Base-by-base conservation (phyloP, 1,139 yeast species). In the Taiozyma onychis region DNA sequence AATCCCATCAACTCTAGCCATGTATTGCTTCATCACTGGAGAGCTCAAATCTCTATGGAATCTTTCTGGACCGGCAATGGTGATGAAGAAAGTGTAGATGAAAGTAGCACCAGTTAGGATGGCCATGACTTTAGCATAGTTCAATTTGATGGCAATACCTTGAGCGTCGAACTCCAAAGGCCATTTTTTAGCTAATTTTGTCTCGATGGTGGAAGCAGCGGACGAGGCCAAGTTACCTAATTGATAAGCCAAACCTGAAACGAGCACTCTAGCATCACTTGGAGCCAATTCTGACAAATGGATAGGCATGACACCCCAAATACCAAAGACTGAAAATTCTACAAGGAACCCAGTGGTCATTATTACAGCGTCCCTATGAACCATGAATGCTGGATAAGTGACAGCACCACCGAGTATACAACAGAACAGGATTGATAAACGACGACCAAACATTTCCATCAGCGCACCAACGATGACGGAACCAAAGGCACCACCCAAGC, bases 271-370 rank as follows among this genome's bases (percentile, higher is more conserved):
- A 62, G 74, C 76, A 51, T 75, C 75, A 18, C 82, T 79, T 42
- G 80, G 82, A n/a, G 81, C 70, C 54, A 79, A 68, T 64, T 79
- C 84, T 39, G 76, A 69, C 46, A 79, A 66, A 61, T 78, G 80
- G 45, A 77, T 71, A 32, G 83, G 81, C 50, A 75, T 70, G 41
- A 77, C 74, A 54, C 82, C 81, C 80, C 82, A 79, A 27, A 76
- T 73, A 44, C 83, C 83, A 68, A 77, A 78, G 14, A 88, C 91
- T 58, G 81, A 82, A 64, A 83, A 80, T 68, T 88, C 95, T 63
- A 87, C 70, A 71, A 85, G 85, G 69, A 87, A 88, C 1, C 78
- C 93, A 51, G 87, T 83, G n/a, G 75, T 91, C 90, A 64, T 85
- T 77, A 60, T 82, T 73, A 49, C 82, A 83, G 46, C 59, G 16